Percentiles rank a stretch among this genome's conserved stretches.
These are phyloP conservation scores for Aspergillus mulundensis DNA, from an alignment of 495 filamentous ascomycete species.

Conservation along the genomic window DNA sequence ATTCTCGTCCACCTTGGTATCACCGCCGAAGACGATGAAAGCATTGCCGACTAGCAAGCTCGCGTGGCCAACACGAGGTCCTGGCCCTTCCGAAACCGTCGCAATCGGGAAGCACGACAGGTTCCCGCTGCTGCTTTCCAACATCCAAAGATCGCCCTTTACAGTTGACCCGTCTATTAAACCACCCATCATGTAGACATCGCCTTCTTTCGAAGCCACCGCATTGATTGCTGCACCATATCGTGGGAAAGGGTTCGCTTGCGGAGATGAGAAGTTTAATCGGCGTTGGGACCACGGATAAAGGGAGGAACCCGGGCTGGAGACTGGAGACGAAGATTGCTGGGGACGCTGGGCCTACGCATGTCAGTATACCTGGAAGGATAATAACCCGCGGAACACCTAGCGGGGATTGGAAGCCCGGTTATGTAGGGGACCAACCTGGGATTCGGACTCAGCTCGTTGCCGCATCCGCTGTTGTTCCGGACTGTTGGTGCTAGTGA, in stretches of 20 bases:
- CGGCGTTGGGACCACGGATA: slow-evolving; percentile 96
- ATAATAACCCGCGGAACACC: not conserved
- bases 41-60: slow-evolving; percentile 96
- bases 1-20: slow-evolving; percentile 91
- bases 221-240: slow-evolving; percentile 97
- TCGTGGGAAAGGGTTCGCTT: slow-evolving; percentile 87
- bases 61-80: slow-evolving; percentile 91
- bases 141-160: slow-evolving; percentile 96
- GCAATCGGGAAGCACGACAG: slow-evolving; percentile 87
- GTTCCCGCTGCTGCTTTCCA: slow-evolving; percentile 78
- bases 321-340: slow-evolving; percentile 27
- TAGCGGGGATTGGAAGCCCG: not conserved
- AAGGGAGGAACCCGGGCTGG: slow-evolving; percentile 54
- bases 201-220: slow-evolving; percentile 88
- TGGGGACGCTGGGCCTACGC: slow-evolving; percentile 32
- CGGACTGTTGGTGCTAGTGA: slow-evolving; percentile 47
- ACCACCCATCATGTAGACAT: slow-evolving; percentile 97
- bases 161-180: slow-evolving; percentile 90
- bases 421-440: slow-evolving; percentile 33
- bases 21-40: slow-evolving; percentile 98
- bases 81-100: slow-evolving; percentile 89
- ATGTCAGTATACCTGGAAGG: slow-evolving; percentile 9
- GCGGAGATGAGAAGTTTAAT: slow-evolving; percentile 76
- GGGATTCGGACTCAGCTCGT: slow-evolving; percentile 47
- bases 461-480: slow-evolving; percentile 50